Evolutionary conservation across 2,329 filamentous ascomycete genomes (phyloP), one percentile per base, ranked within the genome.

Genomic region (Pyricularia sp.): DNA sequence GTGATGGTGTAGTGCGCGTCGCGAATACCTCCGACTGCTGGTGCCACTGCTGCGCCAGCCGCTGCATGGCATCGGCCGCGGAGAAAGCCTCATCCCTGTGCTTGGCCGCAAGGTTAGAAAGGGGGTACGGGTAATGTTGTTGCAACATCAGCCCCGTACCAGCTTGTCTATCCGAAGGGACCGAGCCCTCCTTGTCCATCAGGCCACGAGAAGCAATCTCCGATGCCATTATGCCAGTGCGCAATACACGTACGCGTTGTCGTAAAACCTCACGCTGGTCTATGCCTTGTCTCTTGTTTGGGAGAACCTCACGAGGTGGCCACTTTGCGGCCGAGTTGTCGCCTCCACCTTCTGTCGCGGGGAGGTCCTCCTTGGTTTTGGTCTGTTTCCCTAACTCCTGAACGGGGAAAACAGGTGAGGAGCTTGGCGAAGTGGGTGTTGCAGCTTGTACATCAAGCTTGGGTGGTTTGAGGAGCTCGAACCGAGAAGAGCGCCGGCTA

Each of bases 141-240:
- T 68, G 64, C 33, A 63, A 14, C 59, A 63, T 63, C 26, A 63
- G 25, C 1, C 59, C 59, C 25, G 9, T 63, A 17, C 26, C 25
- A 10, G 59, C 59, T 2, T 63, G 25, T 23, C 14, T 6, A 17
- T 30, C 14, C 61, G 36, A 31, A 14, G 23, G n/a, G 71, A 1
- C 14, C 23, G 65, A 50, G 65, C 2, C 68, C 0, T 77, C 72
- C 3, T 76, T 31, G 79, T 78, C 0, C 82, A 76, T 23, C 79
- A 11, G 77, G 76, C 50, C 83, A 89, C 79, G 4, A 90, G 88
- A 65, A 90, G 86, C 84, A 68, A 97, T 92, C 75, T 95, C 92
- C 74, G 89, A 89, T 0, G 94, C 94, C 79, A 96, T 97, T 75
- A 97, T 89, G n/a, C 93, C 94, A 0, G 93, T 92, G 71, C 90